A percentile compares a stretch with the other conserved stretches of the same genome.
These are phyloP conservation scores for Leishmania tarentolae DNA, from an alignment of 208 protist species.

Conservation along the genomic window DNA sequence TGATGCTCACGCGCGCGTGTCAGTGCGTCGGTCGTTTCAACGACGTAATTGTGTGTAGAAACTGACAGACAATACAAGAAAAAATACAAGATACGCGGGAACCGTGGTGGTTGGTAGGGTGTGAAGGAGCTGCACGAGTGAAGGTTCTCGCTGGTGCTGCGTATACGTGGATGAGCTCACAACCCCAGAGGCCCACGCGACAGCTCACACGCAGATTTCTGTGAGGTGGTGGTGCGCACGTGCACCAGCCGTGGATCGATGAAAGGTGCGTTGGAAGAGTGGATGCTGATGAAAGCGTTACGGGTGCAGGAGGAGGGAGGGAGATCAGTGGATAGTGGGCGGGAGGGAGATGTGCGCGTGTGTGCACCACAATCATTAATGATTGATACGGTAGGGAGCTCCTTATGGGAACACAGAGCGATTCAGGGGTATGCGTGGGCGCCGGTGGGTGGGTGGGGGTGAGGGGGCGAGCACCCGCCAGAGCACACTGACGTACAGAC, in stretches of 20 bases:
- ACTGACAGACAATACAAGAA: not conserved
- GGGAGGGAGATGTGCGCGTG: not conserved
- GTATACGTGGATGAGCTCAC: not conserved
- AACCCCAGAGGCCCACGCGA: not conserved
- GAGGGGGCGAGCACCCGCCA: too few species aligned
- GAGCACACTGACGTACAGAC: not conserved
- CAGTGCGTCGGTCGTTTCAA: not conserved
- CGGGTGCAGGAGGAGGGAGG: not conserved
- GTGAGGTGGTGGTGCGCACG: not conserved
- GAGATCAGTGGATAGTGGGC: not conserved
- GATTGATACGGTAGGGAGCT: too few species aligned
- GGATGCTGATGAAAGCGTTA: not conserved
- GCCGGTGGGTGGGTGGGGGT: not conserved
- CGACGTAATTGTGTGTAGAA: not conserved
- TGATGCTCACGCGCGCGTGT: too few species aligned
- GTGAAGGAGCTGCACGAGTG: not conserved
- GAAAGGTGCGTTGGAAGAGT: not conserved
- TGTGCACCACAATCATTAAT: not conserved
- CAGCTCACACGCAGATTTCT: not conserved
- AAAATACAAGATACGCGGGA: not conserved
- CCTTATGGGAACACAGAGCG: too few species aligned
- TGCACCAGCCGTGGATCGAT: not conserved
- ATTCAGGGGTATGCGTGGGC: not conserved
- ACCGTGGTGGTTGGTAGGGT: too few species aligned
- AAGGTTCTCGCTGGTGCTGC: not conserved